These are phyloP conservation scores for Babesia bovis DNA, from an alignment of 169 alveolate species.

Conservation along the genomic window DNA sequence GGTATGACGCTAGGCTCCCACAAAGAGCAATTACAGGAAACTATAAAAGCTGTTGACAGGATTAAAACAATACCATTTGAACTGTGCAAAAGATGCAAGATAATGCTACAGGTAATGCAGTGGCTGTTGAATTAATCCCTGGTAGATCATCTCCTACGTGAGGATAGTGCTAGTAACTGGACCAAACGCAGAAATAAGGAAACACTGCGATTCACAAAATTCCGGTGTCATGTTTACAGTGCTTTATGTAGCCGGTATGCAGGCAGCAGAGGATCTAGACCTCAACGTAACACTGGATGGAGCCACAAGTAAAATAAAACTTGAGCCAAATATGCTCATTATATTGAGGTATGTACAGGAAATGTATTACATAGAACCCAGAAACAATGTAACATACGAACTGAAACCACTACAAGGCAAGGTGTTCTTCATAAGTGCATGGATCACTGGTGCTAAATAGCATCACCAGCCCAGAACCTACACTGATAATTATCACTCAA, in stretches of 20 bases:
- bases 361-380: background rate
- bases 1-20: slow-evolving; percentile 9
- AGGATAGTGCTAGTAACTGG: slow-evolving; percentile 36
- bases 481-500: no score
- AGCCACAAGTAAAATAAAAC: background rate
- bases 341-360: slow-evolving; percentile 22
- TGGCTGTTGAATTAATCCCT: background rate
- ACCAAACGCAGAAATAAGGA: slow-evolving; percentile 15
- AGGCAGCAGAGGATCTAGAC: slow-evolving; percentile 5
- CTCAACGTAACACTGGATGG: background rate
- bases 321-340: slow-evolving; percentile 36
- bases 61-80: slow-evolving; percentile 54
- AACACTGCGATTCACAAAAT: slow-evolving; percentile 28
- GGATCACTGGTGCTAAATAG: slow-evolving; percentile 56
- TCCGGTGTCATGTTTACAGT: slow-evolving; percentile 47
- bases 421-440: slow-evolving; percentile 33
- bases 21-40: slow-evolving; percentile 10
- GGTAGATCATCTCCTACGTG: slow-evolving; percentile 47
- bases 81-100: slow-evolving; percentile 48
- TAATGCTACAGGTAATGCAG: slow-evolving; percentile 43
- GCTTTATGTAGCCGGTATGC: slow-evolving; percentile 24
- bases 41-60: slow-evolving; percentile 17
- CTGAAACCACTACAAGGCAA: slow-evolving; percentile 23
- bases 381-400: slow-evolving; percentile 36
- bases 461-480: background rate